phyloP scores from a whole-genome alignment of 1,139 yeast species.

The Magnusiomyces clavatus region DNA sequence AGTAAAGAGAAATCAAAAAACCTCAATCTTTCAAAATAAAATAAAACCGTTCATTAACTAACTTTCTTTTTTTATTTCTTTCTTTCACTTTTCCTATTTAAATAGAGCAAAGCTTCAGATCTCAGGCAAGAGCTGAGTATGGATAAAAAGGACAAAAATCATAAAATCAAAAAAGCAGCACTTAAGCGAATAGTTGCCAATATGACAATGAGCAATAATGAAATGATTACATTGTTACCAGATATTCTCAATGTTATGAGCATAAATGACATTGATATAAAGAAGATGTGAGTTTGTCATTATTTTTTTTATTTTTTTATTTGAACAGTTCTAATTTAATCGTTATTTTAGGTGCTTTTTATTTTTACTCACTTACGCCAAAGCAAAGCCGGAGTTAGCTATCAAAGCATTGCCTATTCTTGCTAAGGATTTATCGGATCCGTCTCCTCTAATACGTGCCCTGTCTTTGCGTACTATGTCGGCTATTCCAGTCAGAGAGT shows the following conservation, averaged over 20 bases:
- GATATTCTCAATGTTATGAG: conserved; percentile 58
- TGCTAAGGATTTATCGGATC: conserved; percentile 42
- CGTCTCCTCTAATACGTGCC: conserved; percentile 39
- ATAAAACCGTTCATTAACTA: no score
- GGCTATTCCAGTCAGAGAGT: conserved; percentile 49
- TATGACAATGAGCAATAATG: conserved; percentile 73
- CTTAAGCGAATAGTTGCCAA: conserved; percentile 76
- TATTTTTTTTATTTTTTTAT: not conserved
- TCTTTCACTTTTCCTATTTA: not conserved
- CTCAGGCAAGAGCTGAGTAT: conserved; percentile 49
- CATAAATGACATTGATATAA: conserved; percentile 61
- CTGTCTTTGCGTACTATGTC: conserved; percentile 61
- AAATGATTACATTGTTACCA: conserved; percentile 58
- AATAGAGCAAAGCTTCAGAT: conserved; percentile 42
- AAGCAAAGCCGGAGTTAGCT: conserved; percentile 50
- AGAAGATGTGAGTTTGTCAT: conserved; percentile 45
- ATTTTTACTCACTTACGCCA: conserved; percentile 54
- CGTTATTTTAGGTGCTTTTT: conserved; percentile 36
- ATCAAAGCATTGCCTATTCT: conserved; percentile 51
- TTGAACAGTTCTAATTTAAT: conserved; percentile 15
- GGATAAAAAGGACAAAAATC: conserved; percentile 43
- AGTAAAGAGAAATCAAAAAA: not conserved
- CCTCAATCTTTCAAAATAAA: not conserved
- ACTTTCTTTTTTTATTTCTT: no score
- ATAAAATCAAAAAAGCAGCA: conserved; percentile 47